These are phyloP conservation scores for Aspergillus sclerotioniger DNA, from an alignment of 495 filamentous ascomycete species.

Conservation along the genomic window DNA sequence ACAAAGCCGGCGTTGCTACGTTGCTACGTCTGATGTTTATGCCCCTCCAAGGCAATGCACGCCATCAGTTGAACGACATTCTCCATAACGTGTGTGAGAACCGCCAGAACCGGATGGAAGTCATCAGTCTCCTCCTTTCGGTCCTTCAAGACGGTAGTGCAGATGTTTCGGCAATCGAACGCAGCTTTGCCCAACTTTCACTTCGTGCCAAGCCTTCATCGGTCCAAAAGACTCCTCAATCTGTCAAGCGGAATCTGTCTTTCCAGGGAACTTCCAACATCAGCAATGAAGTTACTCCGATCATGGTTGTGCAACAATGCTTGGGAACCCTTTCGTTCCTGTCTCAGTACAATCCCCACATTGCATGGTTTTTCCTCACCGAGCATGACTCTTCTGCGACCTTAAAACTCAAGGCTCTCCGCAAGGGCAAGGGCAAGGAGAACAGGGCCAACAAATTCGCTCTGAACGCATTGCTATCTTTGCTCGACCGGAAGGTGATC, in stretches of 20 bases:
- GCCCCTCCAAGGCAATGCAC: slow-evolving; percentile 78
- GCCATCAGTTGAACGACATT: slow-evolving; percentile 76
- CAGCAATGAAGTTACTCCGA: slow-evolving; percentile 78
- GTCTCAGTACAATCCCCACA: slow-evolving; percentile 75
- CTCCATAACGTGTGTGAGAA: slow-evolving; percentile 90
- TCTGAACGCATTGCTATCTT: slow-evolving; percentile 81
- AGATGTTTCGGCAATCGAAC: slow-evolving; percentile 89
- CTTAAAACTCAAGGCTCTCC: slow-evolving; percentile 71
- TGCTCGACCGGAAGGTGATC: slow-evolving; percentile 87
- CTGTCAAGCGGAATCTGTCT: slow-evolving; percentile 66
- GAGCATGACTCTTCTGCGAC: slow-evolving; percentile 79
- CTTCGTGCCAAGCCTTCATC: slow-evolving; percentile 81
- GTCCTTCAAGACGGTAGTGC: slow-evolving; percentile 95
- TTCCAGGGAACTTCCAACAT: slow-evolving; percentile 53
- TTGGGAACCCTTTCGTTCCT: slow-evolving; percentile 77
- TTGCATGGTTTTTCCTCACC: slow-evolving; percentile 90
- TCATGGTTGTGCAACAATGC: slow-evolving; percentile 95
- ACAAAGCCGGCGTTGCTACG: slow-evolving; percentile 92
- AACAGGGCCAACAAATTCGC: slow-evolving; percentile 82
- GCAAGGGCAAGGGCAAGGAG: slow-evolving; percentile 85
- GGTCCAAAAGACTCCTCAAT: slow-evolving; percentile 74
- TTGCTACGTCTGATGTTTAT: slow-evolving; percentile 96
- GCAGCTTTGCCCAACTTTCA: slow-evolving; percentile 90
- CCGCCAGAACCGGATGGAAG: slow-evolving; percentile 87
- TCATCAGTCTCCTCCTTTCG: slow-evolving; percentile 88